These are phyloP conservation scores for Arabidopsis suecica DNA, from an alignment of 345 rosid species.

Conservation along the genomic window DNA sequence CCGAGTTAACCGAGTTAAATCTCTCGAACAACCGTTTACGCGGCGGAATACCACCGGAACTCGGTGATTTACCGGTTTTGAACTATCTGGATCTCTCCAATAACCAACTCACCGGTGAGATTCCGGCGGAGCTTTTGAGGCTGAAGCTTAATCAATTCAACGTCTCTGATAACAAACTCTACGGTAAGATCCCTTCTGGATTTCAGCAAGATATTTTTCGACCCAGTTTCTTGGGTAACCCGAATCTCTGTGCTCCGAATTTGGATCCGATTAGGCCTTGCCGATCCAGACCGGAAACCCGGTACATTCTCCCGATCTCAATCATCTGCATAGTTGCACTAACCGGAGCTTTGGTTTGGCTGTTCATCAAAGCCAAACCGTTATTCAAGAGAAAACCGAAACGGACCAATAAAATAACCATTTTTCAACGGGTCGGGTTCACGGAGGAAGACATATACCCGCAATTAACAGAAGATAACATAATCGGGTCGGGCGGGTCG, in stretches of 20 bases:
- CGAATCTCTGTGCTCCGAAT: constrained; percentile 62
- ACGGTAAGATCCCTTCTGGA: constrained; percentile 62
- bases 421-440: constrained; percentile 65
- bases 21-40: constrained; percentile 57
- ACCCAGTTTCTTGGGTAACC: constrained; percentile 65
- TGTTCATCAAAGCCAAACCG: constrained; percentile 47
- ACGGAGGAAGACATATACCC: constrained; percentile 52
- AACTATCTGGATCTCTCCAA: constrained; percentile 63
- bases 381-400: constrained; percentile 45
- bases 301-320: constrained; percentile 40
- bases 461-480: constrained; percentile 51
- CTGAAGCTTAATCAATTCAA: constrained; percentile 61
- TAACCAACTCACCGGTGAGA: constrained; percentile 60
- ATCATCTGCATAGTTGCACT: constrained; percentile 50
- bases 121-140: constrained; percentile 59
- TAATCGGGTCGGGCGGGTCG: constrained; percentile 71
- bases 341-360: constrained; percentile 52
- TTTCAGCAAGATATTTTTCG: constrained; percentile 43
- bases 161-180: constrained; percentile 58
- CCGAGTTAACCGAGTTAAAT: constrained; percentile 53
- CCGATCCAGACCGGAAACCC: constrained; percentile 40
- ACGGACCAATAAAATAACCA: constrained; percentile 48
- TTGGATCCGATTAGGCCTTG: constrained; percentile 58
- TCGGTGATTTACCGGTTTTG: constrained; percentile 61
- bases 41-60: constrained; percentile 62